A percentile compares a stretch with the other conserved stretches of the same genome.
These are phyloP conservation scores for Raphanus sativus DNA, from an alignment of 345 rosid species.

Conservation along the genomic window DNA sequence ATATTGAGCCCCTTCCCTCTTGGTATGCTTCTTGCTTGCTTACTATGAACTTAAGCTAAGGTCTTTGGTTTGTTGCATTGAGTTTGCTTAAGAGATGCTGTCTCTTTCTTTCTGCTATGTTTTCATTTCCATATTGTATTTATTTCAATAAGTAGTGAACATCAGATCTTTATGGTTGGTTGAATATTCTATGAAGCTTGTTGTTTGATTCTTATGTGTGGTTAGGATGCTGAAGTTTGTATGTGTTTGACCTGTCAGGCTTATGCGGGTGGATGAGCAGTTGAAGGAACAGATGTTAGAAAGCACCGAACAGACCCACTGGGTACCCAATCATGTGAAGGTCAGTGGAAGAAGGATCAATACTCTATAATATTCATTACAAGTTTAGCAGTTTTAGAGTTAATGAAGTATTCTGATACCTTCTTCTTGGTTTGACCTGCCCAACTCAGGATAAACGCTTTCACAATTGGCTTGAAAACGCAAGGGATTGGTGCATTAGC, in stretches of 20 bases:
- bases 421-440: conserved; percentile 19
- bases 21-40: conserved; percentile 54
- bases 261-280: conserved; percentile 73
- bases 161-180: conserved; percentile 3
- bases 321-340: conserved; percentile 99
- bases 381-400: conserved; percentile 8
- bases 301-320: conserved; percentile 76
- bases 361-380: not conserved
- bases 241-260: conserved; percentile 49
- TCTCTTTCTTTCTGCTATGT: conserved; percentile 5
- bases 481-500: too few relatives aligned
- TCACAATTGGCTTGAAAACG: conserved; percentile 20
- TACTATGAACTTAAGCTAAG: conserved; percentile 11
- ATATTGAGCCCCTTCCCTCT: conserved; percentile 89
- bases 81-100: not conserved
- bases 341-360: conserved; percentile 36
- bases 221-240: conserved; percentile 16
- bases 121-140: conserved; percentile 11
- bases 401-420: not conserved
- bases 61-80: conserved; percentile 10
- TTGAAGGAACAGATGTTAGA: conserved; percentile 76
- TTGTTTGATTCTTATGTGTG: conserved; percentile 12
- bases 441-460: conserved; percentile 79
- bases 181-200: too few relatives aligned
- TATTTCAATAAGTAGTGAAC: not conserved